phyloP scores from a whole-genome alignment of 305 asterid species.

The Lippia alba region DNA sequence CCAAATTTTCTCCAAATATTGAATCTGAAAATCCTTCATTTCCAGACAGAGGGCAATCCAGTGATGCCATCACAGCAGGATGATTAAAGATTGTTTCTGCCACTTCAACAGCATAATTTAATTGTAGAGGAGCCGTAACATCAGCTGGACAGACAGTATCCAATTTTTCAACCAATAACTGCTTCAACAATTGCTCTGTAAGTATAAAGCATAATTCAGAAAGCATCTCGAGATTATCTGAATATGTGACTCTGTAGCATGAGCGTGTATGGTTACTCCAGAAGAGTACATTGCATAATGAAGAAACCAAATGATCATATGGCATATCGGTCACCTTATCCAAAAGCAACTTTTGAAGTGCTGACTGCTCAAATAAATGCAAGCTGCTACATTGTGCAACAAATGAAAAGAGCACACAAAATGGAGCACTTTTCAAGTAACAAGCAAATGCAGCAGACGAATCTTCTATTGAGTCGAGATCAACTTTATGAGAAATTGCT shows the following conservation, averaged over 20 bases:
- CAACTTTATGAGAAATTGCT: conserved; percentile 35
- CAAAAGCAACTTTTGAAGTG: conserved; percentile 63
- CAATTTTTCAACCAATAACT: conserved; percentile 49
- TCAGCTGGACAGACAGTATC: conserved; percentile 40
- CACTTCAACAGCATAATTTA: conserved; percentile 56
- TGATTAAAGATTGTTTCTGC: conserved; percentile 67
- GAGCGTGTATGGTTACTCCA: conserved; percentile 64
- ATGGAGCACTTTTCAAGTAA: conserved; percentile 65
- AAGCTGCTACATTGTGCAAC: conserved; percentile 53
- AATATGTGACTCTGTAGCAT: conserved; percentile 45
- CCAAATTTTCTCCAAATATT: conserved; percentile 50
- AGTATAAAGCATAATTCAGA: conserved; percentile 62
- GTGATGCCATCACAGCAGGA: conserved; percentile 62
- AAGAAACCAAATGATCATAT: conserved; percentile 67
- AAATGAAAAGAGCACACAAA: conserved; percentile 71
- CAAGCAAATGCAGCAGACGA: conserved; percentile 68
- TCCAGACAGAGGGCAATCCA: conserved; percentile 62
- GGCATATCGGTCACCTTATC: conserved; percentile 64
- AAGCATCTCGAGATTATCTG: conserved; percentile 57
- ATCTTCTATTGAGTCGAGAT: conserved; percentile 48
- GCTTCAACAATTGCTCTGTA: conserved; percentile 62
- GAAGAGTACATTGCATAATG: conserved; percentile 72
- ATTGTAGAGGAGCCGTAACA: conserved; percentile 38
- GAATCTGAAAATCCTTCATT: conserved; percentile 52
- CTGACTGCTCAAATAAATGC: conserved; percentile 48